Evolutionary conservation across 108 stramenopile species (phyloP), one percentile per base, ranked within the genome.

Genomic region (Chaetoceros tenuissimus): DNA sequence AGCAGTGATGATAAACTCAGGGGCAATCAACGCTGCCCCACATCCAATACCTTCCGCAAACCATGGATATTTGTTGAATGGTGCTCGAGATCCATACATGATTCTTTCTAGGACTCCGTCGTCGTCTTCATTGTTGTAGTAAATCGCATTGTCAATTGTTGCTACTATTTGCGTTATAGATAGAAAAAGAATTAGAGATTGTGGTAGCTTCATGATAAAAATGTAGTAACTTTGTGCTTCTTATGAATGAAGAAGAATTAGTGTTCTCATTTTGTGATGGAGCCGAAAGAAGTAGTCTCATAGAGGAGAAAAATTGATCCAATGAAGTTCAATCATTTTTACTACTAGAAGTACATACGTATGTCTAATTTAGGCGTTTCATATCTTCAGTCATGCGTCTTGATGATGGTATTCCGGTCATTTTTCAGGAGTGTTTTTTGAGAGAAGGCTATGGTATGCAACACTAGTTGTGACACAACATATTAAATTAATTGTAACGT

Each of bases 1-100:
- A 2, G 75, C 64, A 0, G 75, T 74, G 23, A 80, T 13, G 46
- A 80, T 22, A 2, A 74, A 47, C 46, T 80, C 75, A 21, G 72
- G 69, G n/a, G 69, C 62, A 57, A 80, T 60, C 5, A 80, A 59
- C 17, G 53, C 25, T 20, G 64, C 79, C 5, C 69, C 69, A 57
- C 79, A 80, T 13, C 24, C 25, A 19, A 13, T 2, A 13, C 23
- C 50, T n/a, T 45, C 2, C 7, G 31, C 57, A 46, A 57, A 57
- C 17, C 22, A 60, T 13, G 63, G 63, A 44, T 30, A 47, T 5
- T 5, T 8, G 16, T 51, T 10, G 10, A 16, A 5, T 10, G 49
- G 49, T 24, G 23, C 49, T 16, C 5, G 25, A 25, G 5, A 5
- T 10, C 24, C 25, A 16, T 51, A 8, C 10, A 51, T 51, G 5